Conservation (phyloP, 306 rosid genomes). For the Pterocarpus macrocarpus region DNA sequence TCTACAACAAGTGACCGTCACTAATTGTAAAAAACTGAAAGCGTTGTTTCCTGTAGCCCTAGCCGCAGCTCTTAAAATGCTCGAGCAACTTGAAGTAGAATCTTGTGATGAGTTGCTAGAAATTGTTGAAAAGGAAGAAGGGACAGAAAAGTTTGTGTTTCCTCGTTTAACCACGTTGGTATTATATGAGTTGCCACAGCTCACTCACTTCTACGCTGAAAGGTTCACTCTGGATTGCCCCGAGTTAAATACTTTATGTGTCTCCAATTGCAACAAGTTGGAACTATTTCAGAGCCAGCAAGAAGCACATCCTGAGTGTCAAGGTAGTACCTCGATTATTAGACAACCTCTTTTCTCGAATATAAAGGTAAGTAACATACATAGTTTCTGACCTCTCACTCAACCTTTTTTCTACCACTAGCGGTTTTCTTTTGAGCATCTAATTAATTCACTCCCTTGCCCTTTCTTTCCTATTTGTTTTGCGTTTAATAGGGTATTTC, state of each 20-base stretch:
- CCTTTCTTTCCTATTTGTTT: background rate
- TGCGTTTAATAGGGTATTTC: slow-evolving; percentile 18
- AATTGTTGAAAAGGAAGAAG: background rate
- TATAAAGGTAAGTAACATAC: background rate
- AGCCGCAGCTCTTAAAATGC: background rate
- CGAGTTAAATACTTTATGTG: background rate
- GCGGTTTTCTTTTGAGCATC: no score
- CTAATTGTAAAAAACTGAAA: background rate
- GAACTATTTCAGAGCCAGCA: background rate
- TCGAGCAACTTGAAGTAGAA: background rate
- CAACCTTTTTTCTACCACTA: background rate
- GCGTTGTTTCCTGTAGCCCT: background rate
- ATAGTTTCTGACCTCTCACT: background rate
- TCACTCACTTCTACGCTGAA: slow-evolving; percentile 2
- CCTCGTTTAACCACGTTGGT: background rate
- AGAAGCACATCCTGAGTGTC: background rate
- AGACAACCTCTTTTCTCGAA: background rate
- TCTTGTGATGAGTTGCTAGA: background rate
- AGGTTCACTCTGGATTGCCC: background rate
- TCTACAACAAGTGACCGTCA: background rate
- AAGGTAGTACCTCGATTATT: background rate
- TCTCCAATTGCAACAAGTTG: background rate
- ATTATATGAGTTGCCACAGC: background rate
- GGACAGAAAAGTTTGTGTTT: background rate
- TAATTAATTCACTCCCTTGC: no score